Conservation (phyloP, 305 asterid species). For the Stenogyne calaminthoides region DNA sequence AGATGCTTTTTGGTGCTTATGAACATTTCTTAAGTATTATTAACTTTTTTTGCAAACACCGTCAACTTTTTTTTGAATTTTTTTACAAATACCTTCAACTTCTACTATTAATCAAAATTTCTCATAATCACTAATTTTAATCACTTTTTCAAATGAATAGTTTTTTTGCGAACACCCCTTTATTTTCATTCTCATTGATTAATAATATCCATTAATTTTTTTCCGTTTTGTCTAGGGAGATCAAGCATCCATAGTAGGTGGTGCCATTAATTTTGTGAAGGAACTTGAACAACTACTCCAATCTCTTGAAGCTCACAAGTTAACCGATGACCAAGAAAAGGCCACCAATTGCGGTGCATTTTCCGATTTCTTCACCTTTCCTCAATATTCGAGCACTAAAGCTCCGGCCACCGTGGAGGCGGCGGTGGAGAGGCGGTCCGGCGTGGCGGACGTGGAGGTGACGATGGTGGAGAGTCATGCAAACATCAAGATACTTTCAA, state of each 20-base stretch:
- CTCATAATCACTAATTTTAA: no score
- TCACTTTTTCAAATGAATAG: no score
- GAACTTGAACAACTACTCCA: conserved; percentile 77
- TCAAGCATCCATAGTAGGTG: conserved; percentile 89
- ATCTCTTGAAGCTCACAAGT: conserved; percentile 49
- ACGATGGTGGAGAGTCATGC: conserved; percentile 68
- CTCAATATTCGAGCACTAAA: conserved; percentile 48
- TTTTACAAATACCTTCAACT: no score
- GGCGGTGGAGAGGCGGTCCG: conserved; percentile 34
- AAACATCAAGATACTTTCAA: conserved; percentile 48
- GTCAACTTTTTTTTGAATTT: no score
- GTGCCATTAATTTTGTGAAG: conserved; percentile 77
- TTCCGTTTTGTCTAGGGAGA: conserved; percentile 59
- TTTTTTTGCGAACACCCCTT: no score
- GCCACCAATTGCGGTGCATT: conserved; percentile 19
- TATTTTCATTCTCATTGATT: neutral
- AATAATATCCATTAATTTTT: neutral
- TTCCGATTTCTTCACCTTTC: conserved; percentile 49
- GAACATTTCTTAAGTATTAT: no score
- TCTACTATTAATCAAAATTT: no score
- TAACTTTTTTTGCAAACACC: no score
- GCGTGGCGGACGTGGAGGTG: conserved; percentile 63
- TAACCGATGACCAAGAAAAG: neutral
- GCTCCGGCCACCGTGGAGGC: neutral
- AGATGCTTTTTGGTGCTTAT: no score